These are phyloP conservation scores for Scutellaria barbata DNA, from an alignment of 257 asterid genomes.

Conservation along the genomic window DNA sequence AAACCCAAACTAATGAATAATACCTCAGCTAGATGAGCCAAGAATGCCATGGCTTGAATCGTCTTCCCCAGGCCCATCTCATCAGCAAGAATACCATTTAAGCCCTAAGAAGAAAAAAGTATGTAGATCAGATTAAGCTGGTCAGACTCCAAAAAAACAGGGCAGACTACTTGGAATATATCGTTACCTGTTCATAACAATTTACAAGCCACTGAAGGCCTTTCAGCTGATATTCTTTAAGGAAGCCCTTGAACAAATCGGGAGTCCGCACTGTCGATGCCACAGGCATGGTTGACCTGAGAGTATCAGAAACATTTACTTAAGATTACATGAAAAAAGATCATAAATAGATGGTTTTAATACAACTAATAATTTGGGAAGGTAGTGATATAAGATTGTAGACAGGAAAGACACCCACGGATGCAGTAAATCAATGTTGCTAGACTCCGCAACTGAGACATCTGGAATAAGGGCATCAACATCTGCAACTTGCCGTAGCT, in stretches of 20 bases:
- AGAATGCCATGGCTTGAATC: slow-evolving; percentile 98
- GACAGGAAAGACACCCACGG: slow-evolving; percentile 68
- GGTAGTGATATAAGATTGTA: not conserved
- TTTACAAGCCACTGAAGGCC: slow-evolving; percentile 99
- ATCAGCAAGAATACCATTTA: slow-evolving; percentile 99
- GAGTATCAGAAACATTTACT: slow-evolving; percentile 33
- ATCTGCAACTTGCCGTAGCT: slow-evolving; percentile 70
- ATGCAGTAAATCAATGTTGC: slow-evolving; percentile 86
- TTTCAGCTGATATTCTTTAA: slow-evolving; percentile 90
- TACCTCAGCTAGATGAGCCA: slow-evolving; percentile 99
- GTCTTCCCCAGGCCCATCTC: slow-evolving; percentile 99
- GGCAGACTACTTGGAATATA: slow-evolving; percentile 20
- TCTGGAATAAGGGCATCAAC: slow-evolving; percentile 68
- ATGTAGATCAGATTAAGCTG: slow-evolving; percentile 29
- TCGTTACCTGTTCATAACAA: slow-evolving; percentile 93
- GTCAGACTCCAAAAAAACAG: slow-evolving; percentile 29
- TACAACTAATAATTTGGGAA: slow-evolving; percentile 6
- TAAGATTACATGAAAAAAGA: slow-evolving; percentile 17
- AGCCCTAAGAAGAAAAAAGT: slow-evolving; percentile 56
- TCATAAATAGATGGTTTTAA: not conserved
- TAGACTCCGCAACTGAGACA: slow-evolving; percentile 65
- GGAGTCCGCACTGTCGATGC: slow-evolving; percentile 92
- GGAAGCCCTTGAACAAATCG: slow-evolving; percentile 85
- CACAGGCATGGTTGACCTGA: slow-evolving; percentile 97
- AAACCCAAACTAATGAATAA: slow-evolving; percentile 24